Conservation (phyloP, 331 rosid species). For the Acacia pycnantha region DNA sequence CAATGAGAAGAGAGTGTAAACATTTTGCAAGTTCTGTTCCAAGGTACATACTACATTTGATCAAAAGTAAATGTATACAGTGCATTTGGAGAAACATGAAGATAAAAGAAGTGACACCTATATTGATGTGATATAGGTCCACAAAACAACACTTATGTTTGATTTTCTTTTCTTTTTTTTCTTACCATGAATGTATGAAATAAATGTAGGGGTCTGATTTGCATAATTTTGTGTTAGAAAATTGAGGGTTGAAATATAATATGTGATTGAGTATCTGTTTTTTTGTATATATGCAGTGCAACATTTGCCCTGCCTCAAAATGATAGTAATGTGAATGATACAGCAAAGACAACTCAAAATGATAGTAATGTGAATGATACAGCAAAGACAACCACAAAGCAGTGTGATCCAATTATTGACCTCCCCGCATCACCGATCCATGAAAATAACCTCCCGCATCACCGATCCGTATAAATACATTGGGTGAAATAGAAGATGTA, state of each 20-base stretch:
- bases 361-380: not conserved
- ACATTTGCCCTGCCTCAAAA: constrained; percentile 50
- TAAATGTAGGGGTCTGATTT: too few species aligned
- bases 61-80: not conserved
- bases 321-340: too few species aligned
- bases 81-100: not conserved
- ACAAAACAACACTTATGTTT: not conserved
- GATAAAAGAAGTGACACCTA: not conserved
- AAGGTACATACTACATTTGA: constrained; percentile 50
- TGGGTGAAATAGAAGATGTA: constrained; percentile 25
- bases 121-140: not conserved
- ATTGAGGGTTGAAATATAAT: not conserved
- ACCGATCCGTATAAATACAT: constrained; percentile 45
- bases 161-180: too few species aligned
- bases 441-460: constrained; percentile 45
- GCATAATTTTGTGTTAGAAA: not conserved
- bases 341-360: too few species aligned
- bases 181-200: too few species aligned
- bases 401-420: constrained; percentile 76
- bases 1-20: constrained; percentile 67
- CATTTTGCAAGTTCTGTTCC: constrained; percentile 70
- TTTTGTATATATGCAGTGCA: constrained; percentile 43
- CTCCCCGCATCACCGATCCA: constrained; percentile 64
- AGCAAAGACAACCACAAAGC: too few species aligned
- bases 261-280: not conserved